Evolutionary conservation across 345 rosid genomes (phyloP), one percentile per base, ranked within the genome.

Genomic region (Lumnitzera racemosa): DNA sequence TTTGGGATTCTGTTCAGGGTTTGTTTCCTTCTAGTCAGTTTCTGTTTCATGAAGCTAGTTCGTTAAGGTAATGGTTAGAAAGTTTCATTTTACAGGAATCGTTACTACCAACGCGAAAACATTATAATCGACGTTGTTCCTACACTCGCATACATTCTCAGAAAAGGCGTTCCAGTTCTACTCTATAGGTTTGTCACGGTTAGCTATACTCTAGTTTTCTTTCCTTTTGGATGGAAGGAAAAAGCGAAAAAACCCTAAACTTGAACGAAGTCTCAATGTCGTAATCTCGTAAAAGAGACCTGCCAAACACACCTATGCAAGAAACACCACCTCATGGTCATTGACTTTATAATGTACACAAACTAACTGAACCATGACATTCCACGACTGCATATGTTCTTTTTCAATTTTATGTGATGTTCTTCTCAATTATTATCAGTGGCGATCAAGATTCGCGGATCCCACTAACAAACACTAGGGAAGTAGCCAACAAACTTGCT

Each of bases 1-100:
- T 13, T 76, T 77, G 74, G 63, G 24, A 23, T 74, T 76, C 53
- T 72, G 77, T 57, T 16, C 0, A 63, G 84, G 84, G 84, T 73
- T 25, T 16, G 29, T 25, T 17, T 31, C 20, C 15, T 24, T 49
- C 47, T 54, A 50, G 61, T 61, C 51, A 13, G n/a, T 51, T 11
- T 24, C 13, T 15, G 23, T 9, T 49, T 49, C 16, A 49, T 2
- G 15, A 27, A 14, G 11, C 16, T 41, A n/a, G 10, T 5, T 36
- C 43, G 7, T 5, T 9, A 9, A 6, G 43, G 9, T 36, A 1
- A 36, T 36, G 43, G 43, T 5, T 36, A 36, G 5, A 36, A 36
- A 36, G 20, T 36, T 20, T 14, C 10, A 11, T 59, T 29, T 64
- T 61, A 64, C 74, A 69, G 74, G 72, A 64, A 66, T 11, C 64